A percentile compares a stretch with the other conserved stretches of the same genome.
These are phyloP conservation scores for Silene conica DNA, from an alignment of 148 eudicot species.

Conservation along the genomic window DNA sequence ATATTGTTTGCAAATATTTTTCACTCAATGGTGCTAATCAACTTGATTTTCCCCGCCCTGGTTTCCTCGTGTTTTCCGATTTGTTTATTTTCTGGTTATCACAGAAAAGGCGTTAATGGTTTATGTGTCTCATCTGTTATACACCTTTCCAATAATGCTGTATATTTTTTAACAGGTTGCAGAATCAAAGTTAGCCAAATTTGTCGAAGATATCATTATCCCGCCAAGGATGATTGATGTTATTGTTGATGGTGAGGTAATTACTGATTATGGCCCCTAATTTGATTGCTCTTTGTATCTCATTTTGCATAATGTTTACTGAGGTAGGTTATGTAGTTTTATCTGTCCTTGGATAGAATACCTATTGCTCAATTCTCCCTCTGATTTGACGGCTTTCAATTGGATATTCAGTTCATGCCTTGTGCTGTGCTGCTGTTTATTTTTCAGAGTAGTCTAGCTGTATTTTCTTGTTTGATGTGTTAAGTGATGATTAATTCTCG, in stretches of 20 bases:
- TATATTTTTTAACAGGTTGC: slow-evolving; percentile 56
- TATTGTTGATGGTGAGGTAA: slow-evolving; percentile 94
- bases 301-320: neutral
- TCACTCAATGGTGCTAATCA: too few relatives aligned
- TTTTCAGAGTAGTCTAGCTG: neutral
- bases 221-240: slow-evolving; percentile 96
- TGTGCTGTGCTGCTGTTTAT: neutral
- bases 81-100: neutral
- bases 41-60: too few relatives aligned
- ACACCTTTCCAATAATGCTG: neutral
- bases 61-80: too few relatives aligned
- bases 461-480: slow-evolving; percentile 3
- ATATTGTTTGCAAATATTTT: neutral
- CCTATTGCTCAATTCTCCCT: neutral
- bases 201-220: slow-evolving; percentile 95
- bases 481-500: slow-evolving; percentile 11
- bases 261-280: slow-evolving; percentile 11
- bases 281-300: neutral
- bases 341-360: neutral
- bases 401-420: neutral
- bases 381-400: neutral
- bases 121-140: neutral
- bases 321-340: neutral
- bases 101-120: neutral
- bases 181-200: slow-evolving; percentile 89